Evolutionary conservation across 345 rosid genomes (phyloP), one percentile per base, ranked within the genome.

Genomic region (Balakata baccata): DNA sequence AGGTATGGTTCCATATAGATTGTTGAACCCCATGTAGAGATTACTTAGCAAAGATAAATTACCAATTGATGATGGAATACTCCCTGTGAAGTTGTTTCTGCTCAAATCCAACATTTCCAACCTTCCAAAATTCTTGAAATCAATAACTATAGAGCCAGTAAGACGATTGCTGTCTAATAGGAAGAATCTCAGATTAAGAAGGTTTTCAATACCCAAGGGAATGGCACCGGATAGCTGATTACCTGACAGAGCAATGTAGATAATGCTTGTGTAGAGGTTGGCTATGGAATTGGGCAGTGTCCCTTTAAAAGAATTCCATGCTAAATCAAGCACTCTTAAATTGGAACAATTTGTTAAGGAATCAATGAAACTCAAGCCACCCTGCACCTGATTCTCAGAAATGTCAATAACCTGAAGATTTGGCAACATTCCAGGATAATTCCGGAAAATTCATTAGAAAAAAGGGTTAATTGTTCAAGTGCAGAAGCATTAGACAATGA

Each of bases 1-100:
- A 70, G 86, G 82, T n/a, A 81, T 78, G 70, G 49, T 67, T 5
- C 82, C 86, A 60, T 60, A 74, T 0, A 76, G 66, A 18, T 25
- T 59, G 68, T 83, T 80, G 1, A 41, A 43, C n/a, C 64, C 49
- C 70, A 84, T 4, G n/a, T 4, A 16, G 29, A 81, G 77, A 52
- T 46, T 56, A 13, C 13, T 68, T 22, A 75, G 5, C 41, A 0
- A 3, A 3, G 83, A 73, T 11, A 67, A 65, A 69, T 81, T 84
- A 9, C 82, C 84, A 0, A 81, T 10, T 9, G 79, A 61, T n/a
- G 66, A 75, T 23, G 81, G 84, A 4, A 81, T 81, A 22, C 6
- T 37, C 4, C 77, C 80, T 0, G 34, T 29, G 34, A 29, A 29
- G 34, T 29, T 29, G 34, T 29, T 29, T 29, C 34, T 29, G 34